These are phyloP conservation scores for Myriosclerotinia duriaeana DNA, from an alignment of 2,329 filamentous ascomycete genomes.

Conservation along the genomic window DNA sequence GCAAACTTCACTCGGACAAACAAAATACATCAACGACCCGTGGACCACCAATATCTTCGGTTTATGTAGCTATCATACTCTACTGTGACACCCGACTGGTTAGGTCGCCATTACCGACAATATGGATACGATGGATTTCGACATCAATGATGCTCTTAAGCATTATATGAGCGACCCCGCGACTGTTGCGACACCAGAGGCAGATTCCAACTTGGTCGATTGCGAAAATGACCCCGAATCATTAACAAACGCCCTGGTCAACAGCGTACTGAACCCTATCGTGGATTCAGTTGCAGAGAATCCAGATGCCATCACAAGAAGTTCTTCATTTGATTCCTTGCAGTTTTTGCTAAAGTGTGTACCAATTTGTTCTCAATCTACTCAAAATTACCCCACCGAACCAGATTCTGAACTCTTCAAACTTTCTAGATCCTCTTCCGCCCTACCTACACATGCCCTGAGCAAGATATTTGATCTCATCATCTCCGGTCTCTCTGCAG, in stretches of 20 bases:
- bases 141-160: constrained; percentile 96
- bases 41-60: constrained; percentile 3
- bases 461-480: constrained; percentile 92
- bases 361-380: constrained; percentile 51
- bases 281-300: constrained; percentile 90
- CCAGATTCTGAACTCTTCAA: constrained; percentile 63
- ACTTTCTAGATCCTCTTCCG: constrained; percentile 73
- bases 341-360: constrained; percentile 97
- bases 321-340: constrained; percentile 82
- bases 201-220: constrained; percentile 77
- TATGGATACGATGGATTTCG: constrained; percentile 81
- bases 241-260: constrained; percentile 71
- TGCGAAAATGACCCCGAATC: constrained; percentile 90
- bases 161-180: constrained; percentile 92
- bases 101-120: constrained; percentile 16
- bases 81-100: constrained; percentile 10
- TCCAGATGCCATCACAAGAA: constrained; percentile 80
- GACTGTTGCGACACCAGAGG: constrained; percentile 80
- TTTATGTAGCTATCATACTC: constrained; percentile 24
- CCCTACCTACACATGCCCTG: constrained; percentile 76
- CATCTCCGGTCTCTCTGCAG: constrained; percentile 78
- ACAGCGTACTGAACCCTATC: constrained; percentile 84
- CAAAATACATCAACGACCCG: constrained; percentile 8
- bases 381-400: constrained; percentile 42
- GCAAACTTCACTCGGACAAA: constrained; percentile 13